Conservation (phyloP, 495 filamentous ascomycete species). For the Tuber indicum region DNA sequence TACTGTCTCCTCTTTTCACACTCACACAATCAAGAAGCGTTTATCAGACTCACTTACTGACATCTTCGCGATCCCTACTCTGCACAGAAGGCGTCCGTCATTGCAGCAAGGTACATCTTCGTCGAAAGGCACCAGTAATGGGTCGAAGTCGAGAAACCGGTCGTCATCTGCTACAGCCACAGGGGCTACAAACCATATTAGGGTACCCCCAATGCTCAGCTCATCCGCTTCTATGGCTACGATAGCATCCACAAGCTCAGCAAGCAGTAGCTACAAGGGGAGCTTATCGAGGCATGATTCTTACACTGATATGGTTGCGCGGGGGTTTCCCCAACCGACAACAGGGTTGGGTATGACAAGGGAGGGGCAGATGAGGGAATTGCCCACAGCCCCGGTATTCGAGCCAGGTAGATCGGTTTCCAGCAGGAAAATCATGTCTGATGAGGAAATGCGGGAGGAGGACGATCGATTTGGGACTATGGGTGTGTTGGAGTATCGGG, state of each 20-base stretch:
- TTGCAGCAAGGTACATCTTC: conserved; percentile 36
- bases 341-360: conserved; percentile 30
- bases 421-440: conserved; percentile 37
- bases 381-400: conserved; percentile 24
- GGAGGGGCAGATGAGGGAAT: conserved; percentile 37
- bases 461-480: conserved; percentile 30
- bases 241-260: conserved; percentile 38
- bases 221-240: conserved; percentile 39
- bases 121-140: conserved; percentile 32
- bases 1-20: conserved; percentile 28
- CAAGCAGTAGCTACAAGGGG: conserved; percentile 29
- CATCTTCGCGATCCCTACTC: conserved; percentile 33
- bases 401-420: conserved; percentile 34
- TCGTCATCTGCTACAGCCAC: conserved; percentile 39
- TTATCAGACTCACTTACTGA: conserved; percentile 42
- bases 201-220: conserved; percentile 32
- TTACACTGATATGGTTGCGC: conserved; percentile 34
- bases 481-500: conserved; percentile 28
- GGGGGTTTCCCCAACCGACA: conserved; percentile 38
- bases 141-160: conserved; percentile 38
- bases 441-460: conserved; percentile 37
- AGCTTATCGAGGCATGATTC: conserved; percentile 37
- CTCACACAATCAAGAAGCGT: conserved; percentile 40
- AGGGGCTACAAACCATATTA: conserved; percentile 24
- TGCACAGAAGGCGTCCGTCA: conserved; percentile 41